These are phyloP conservation scores for Juglanconis sp. DNA, from an alignment of 2,329 filamentous ascomycete species.

Conservation along the genomic window DNA sequence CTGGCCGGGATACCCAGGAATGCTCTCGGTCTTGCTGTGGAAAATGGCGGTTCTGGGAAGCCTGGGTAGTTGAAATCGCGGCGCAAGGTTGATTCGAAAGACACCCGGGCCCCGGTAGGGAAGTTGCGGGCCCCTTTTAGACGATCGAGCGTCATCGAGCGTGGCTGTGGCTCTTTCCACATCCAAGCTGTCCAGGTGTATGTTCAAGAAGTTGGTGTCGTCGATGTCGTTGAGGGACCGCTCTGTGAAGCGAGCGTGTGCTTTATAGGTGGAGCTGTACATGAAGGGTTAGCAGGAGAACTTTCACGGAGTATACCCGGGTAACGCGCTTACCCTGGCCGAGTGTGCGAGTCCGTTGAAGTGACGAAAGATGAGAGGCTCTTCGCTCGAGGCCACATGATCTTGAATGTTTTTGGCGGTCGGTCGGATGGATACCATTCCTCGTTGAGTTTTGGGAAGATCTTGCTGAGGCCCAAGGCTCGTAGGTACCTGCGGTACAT, in stretches of 20 bases:
- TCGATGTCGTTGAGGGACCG: background rate
- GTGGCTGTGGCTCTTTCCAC: constrained; percentile 13
- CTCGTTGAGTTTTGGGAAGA: constrained; percentile 40
- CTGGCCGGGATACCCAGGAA: background rate
- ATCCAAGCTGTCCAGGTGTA: constrained; percentile 12
- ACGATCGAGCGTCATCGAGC: constrained; percentile 1
- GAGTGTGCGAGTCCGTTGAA: background rate
- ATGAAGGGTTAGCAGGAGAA: background rate
- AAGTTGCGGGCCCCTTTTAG: background rate
- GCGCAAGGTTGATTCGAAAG: constrained; percentile 16
- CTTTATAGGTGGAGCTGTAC: background rate
- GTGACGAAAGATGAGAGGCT: background rate
- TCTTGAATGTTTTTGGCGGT: constrained; percentile 7
- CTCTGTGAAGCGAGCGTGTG: background rate
- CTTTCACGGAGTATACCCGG: background rate
- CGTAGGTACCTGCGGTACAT: constrained; percentile 42
- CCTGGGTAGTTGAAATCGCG: background rate
- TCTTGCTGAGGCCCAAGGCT: constrained; percentile 37
- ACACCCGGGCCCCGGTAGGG: constrained; percentile 17
- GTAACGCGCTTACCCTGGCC: background rate
- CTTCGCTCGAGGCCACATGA: constrained; percentile 5
- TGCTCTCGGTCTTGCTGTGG: background rate
- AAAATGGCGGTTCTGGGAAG: background rate
- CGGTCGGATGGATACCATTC: constrained; percentile 25
- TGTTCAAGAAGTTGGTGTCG: constrained; percentile 2